Percentiles rank a stretch among this genome's conserved stretches.
Conservation (phyloP, 495 filamentous ascomycete species). For the Filosporella fistucella region DNA sequence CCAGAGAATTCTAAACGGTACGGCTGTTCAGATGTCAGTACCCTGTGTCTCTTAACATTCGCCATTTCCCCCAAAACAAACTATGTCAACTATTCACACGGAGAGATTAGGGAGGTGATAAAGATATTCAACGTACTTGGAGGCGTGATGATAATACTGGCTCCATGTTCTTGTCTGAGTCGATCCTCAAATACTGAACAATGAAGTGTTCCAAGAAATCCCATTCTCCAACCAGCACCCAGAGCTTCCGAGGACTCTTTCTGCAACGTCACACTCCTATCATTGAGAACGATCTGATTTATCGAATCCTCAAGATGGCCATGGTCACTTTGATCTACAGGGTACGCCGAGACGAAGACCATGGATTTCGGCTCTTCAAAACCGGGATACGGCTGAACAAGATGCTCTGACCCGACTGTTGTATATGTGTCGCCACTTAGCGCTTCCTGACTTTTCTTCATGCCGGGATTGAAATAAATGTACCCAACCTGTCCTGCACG, state of each 20-base stretch:
- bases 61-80: too few species aligned
- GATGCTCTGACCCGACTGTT: slow-evolving; percentile 69
- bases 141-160: slow-evolving; percentile 94
- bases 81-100: too few species aligned
- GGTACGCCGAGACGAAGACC: slow-evolving; percentile 97
- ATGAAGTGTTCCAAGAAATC: slow-evolving; percentile 93
- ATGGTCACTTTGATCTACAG: slow-evolving; percentile 84
- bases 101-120: too few species aligned
- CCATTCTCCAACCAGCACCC: slow-evolving; percentile 89
- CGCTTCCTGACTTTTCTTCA: slow-evolving; percentile 92
- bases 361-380: slow-evolving; percentile 98
- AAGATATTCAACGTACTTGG: too few species aligned
- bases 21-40: too few species aligned
- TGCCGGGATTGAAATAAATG: slow-evolving; percentile 93
- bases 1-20: slow-evolving; percentile 83
- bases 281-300: slow-evolving; percentile 88
- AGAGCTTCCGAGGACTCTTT: slow-evolving; percentile 93
- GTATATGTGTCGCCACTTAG: slow-evolving; percentile 96
- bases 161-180: slow-evolving; percentile 90
- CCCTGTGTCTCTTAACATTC: too few species aligned
- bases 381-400: slow-evolving; percentile 77
- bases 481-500: slow-evolving; percentile 95
- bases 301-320: slow-evolving; percentile 89
- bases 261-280: slow-evolving; percentile 86
- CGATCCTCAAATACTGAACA: slow-evolving; percentile 98